Percentiles rank a stretch among this genome's conserved stretches.
These are phyloP conservation scores for Blastosporella zonata DNA, from an alignment of 1,284 basidiomycete genomes.

Conservation along the genomic window DNA sequence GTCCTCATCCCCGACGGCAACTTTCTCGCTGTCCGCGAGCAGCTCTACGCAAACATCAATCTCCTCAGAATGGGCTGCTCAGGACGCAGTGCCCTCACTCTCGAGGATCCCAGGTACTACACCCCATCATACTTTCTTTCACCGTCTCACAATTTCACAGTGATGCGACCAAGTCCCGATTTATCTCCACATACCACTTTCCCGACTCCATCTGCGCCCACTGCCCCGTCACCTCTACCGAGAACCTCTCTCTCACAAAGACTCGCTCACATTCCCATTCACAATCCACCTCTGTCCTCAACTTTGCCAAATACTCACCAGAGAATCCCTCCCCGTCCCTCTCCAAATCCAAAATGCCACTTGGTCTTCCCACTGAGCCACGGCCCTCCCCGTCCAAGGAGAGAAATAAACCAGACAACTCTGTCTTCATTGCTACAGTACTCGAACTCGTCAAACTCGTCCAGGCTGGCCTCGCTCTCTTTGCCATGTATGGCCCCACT, in stretches of 20 bases:
- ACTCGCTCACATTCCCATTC: slow-evolving; percentile 18
- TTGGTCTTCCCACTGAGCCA: too few species aligned
- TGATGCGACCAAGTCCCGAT: slow-evolving; percentile 74
- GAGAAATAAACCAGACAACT: slow-evolving; percentile 28
- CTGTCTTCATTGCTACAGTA: slow-evolving; percentile 56
- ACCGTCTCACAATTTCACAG: slow-evolving; percentile 32
- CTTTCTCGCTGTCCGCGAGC: slow-evolving; percentile 57
- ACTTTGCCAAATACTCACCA: slow-evolving; percentile 19
- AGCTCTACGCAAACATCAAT: slow-evolving; percentile 75
- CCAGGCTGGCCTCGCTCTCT: slow-evolving; percentile 65
- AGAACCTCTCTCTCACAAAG: slow-evolving; percentile 24
- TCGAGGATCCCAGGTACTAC: slow-evolving; percentile 65
- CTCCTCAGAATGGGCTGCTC: slow-evolving; percentile 75
- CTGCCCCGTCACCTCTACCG: slow-evolving; percentile 23
- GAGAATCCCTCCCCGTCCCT: slow-evolving; percentile 12
- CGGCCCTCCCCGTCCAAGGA: too few species aligned
- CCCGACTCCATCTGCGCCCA: slow-evolving; percentile 31
- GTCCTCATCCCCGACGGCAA: slow-evolving; percentile 71
- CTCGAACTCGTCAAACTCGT: slow-evolving; percentile 72
- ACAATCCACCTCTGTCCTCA: slow-evolving; percentile 19
- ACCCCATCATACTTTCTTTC: slow-evolving; percentile 3
- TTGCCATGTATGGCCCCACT: slow-evolving; percentile 49
- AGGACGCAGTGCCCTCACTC: slow-evolving; percentile 69
- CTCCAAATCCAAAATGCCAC: slow-evolving; percentile 17
- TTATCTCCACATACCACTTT: slow-evolving; percentile 65